Base-by-base conservation (phyloP, 73 alveolate genomes). In the Blepharisma stoltei region DNA sequence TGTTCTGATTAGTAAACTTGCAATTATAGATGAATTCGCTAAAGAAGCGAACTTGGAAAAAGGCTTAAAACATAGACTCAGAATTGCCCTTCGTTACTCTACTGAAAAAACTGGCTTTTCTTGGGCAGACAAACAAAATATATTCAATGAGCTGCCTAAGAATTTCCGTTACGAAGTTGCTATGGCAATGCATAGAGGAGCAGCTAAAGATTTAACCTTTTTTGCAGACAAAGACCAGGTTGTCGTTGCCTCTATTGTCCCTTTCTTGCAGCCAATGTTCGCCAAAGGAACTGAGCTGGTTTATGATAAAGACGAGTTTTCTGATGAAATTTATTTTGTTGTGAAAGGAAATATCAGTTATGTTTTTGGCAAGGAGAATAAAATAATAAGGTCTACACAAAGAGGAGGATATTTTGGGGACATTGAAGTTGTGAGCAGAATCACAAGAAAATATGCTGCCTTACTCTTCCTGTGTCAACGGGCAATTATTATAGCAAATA, bases 11-110 rank as follows among this genome's bases (percentile, higher is more conserved):
- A 68, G 68, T 44, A 75, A 84, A 25, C 76, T 83, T 14, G 54
- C 78, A 8, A 65, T 76, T 50, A 82, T 86, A 75, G 86, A 86
- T 76, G 84, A 86, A 20, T 86, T 86, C 50, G 86, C 88, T 20
- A 78, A 84, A 60, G 89, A 86, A 20, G 80, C 89, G 14, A 86
- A 68, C 27, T 41, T 86, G 8, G 48, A 71, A 8, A 37, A 82
- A 21, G 78, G 76, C 6, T 70, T 86, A 54, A 81, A 70, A 52
- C 70, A 82, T 53, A 76, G 70, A 68, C 73, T 86, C 5, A 55
- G 86, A 20, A 67, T 54, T 25, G 88, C 71, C 6, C 44, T 86
- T 21, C 78, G 83, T 50, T 86, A 86, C 23, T 60, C 84, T 50
- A 50, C 87, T 37, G 66, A 75, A 41, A 81, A 75, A 21, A 82